Conservation (phyloP, 345 rosid genomes). For the Anastatica hierochuntica region DNA sequence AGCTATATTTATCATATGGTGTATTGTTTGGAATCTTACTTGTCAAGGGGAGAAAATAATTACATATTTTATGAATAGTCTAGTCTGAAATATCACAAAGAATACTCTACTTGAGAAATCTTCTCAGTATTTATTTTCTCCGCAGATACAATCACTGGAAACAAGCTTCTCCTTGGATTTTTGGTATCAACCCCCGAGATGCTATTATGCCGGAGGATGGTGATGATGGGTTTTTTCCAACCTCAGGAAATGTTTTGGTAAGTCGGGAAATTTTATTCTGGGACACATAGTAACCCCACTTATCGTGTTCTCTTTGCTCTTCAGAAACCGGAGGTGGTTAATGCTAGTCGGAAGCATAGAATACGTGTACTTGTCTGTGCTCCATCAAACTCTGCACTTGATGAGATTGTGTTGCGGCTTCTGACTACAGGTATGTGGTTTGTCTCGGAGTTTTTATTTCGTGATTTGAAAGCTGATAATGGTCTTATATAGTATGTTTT, state of each 20-base stretch:
- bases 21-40: no score
- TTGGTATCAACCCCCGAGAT: constrained; percentile 76
- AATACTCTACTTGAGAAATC: not conserved
- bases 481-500: constrained; percentile 11
- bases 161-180: constrained; percentile 81
- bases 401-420: constrained; percentile 89
- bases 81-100: constrained; percentile 4
- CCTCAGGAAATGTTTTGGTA: constrained; percentile 87
- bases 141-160: constrained; percentile 65
- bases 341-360: constrained; percentile 59
- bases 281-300: not conserved
- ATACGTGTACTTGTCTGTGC: constrained; percentile 88
- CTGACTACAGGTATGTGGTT: constrained; percentile 51
- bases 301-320: constrained; percentile 5
- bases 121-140: constrained; percentile 1
- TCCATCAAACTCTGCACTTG: constrained; percentile 97
- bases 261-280: constrained; percentile 16
- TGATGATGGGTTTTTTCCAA: constrained; percentile 83
- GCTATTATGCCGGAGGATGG: constrained; percentile 71
- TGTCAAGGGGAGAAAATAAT: no score
- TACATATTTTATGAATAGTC: no score
- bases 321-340: constrained; percentile 87
- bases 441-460: not conserved
- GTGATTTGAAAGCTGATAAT: not conserved
- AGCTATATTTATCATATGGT: no score